Evolutionary conservation across 73 alveolate genomes (phyloP), one percentile per base, ranked within the genome.

Genomic region (Paramecium pentaurelia): DNA sequence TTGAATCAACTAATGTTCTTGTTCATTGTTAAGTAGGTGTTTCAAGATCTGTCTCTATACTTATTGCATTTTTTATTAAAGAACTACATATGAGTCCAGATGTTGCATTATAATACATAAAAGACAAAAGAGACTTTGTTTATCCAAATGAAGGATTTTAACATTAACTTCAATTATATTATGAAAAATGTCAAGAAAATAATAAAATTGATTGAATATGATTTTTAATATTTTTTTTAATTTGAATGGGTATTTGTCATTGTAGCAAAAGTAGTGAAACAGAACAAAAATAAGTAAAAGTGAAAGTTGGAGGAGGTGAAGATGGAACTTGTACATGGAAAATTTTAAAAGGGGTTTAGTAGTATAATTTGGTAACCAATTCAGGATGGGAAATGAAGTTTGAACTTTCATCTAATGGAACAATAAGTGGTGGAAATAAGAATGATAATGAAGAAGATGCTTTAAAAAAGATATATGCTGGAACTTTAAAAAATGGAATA

Each of bases 1-100:
- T 86, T 11, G 58, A 51, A 58, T 28, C 34, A 36, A 86, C 93
- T 0, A 86, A 86, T 86, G 97, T 98, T 11, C 93, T 97, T 49
- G 99, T 98, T 20, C 99, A 98, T 92, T 98, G 99, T 40, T 96
- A 95, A 58, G 94, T 95, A 44, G 99, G 99, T 3, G 96, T 97
- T n/a, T 95, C 99, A 44, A 94, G 99, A 94, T 93, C 98, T 75
- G 92, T 99, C 14, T 91, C 99, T 16, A 77, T 96, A 73, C 97
- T 98, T 0, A 98, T 97, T 42, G 98, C 98, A 25, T 97, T 95
- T 94, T 85, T 98, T 80, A 97, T 98, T 95, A 96, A 95, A 85
- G 95, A 94, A 80, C 92, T 92, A 86, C 95, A 96, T 11, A 96
- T 95, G 96, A 75, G 94, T 6, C 91, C 88, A 51, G 95, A 94